Evolutionary conservation across 2,329 filamentous ascomycete genomes (phyloP).

Genomic region (Fusarium ambrosium): DNA sequence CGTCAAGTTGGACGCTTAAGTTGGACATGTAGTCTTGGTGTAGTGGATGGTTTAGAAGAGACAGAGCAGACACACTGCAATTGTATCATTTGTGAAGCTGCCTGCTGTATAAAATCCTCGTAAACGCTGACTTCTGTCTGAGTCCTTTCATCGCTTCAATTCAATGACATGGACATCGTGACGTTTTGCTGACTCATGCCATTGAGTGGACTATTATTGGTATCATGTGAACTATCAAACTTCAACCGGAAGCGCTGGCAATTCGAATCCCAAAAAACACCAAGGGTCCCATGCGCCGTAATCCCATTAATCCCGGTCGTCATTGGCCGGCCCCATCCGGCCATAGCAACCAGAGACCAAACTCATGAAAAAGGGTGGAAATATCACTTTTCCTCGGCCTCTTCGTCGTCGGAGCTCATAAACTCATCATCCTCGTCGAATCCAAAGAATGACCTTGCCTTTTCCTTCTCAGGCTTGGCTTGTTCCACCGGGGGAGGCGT

Average conservation of each 20-base stretch:
- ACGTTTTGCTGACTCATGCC: slow-evolving; percentile 25
- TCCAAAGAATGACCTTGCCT: slow-evolving; percentile 72
- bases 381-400: slow-evolving; percentile 52
- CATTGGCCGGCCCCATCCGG: slow-evolving; percentile 35
- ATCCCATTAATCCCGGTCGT: slow-evolving; percentile 37
- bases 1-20: slow-evolving; percentile 72
- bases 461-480: slow-evolving; percentile 54
- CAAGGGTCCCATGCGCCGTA: slow-evolving; percentile 42
- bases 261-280: slow-evolving; percentile 29
- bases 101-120: slow-evolving; percentile 45
- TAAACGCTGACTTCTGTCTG: slow-evolving; percentile 42
- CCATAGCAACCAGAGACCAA: not conserved
- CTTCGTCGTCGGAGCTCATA: slow-evolving; percentile 76
- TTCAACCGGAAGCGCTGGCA: slow-evolving; percentile 32
- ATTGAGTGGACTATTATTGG: slow-evolving; percentile 25
- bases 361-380: not conserved
- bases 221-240: slow-evolving; percentile 39
- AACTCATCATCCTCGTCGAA: slow-evolving; percentile 86
- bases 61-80: slow-evolving; percentile 52
- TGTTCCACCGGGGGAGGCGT: slow-evolving; percentile 63
- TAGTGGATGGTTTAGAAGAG: slow-evolving; percentile 48
- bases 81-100: slow-evolving; percentile 54
- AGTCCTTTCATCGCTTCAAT: slow-evolving; percentile 12
- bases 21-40: slow-evolving; percentile 40
- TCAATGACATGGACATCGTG: slow-evolving; percentile 19